Conservation (phyloP, 768 basidiomycete genomes). For the Lanmaoa pseudosensibilis region DNA sequence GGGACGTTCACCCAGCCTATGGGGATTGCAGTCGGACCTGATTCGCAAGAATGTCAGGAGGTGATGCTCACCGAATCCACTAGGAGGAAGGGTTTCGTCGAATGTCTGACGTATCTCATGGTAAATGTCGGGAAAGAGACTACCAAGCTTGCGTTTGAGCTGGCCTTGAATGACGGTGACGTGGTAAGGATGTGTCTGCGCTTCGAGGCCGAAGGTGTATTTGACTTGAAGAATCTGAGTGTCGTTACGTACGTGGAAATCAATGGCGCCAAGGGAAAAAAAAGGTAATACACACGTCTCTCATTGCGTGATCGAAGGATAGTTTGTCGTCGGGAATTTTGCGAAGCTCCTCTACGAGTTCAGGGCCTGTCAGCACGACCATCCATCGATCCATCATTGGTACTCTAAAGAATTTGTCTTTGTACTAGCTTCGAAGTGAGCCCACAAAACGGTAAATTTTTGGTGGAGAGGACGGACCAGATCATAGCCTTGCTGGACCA, state of each 20-base stretch:
- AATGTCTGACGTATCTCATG: slow-evolving; percentile 36
- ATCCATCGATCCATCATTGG: slow-evolving; percentile 46
- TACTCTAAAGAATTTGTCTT: slow-evolving; percentile 43
- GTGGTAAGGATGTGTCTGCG: slow-evolving; percentile 38
- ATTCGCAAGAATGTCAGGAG: slow-evolving; percentile 8
- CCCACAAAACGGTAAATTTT: background rate
- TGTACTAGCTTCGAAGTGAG: slow-evolving; percentile 29
- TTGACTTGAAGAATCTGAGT: slow-evolving; percentile 38
- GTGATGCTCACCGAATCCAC: slow-evolving; percentile 19
- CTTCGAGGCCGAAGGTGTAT: slow-evolving; percentile 37
- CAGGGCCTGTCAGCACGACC: slow-evolving; percentile 41
- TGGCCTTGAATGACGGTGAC: slow-evolving; percentile 32
- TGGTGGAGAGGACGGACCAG: slow-evolving; percentile 23
- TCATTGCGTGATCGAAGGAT: slow-evolving; percentile 40
- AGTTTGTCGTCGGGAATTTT: slow-evolving; percentile 48
- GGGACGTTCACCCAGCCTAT: slow-evolving; percentile 34
- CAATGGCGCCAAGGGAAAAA: background rate
- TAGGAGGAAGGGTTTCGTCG: slow-evolving; percentile 28
- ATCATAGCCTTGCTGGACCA: slow-evolving; percentile 39
- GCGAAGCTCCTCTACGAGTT: slow-evolving; percentile 51
- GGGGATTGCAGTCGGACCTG: slow-evolving; percentile 1
- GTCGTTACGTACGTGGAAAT: slow-evolving; percentile 19
- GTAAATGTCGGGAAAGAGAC: slow-evolving; percentile 34
- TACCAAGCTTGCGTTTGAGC: slow-evolving; percentile 35
- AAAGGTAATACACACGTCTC: slow-evolving; percentile 35